Evolutionary conservation across 345 rosid species (phyloP).

Genomic region (Rubroshorea leprosula): DNA sequence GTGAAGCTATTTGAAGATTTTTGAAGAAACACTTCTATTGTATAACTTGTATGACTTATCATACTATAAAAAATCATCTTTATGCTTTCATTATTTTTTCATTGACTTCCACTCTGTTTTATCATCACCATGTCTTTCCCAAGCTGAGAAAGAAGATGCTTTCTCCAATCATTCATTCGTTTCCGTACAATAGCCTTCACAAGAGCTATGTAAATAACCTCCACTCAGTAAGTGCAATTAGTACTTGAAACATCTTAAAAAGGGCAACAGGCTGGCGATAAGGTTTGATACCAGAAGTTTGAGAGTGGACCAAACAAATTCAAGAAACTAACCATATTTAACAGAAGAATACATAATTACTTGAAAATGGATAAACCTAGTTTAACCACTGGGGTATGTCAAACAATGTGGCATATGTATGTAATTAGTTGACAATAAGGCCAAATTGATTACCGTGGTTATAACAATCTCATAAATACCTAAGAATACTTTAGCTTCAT

Average conservation of each 20-base stretch:
- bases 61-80: too few relatives aligned
- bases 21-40: too few relatives aligned
- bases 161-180: slow-evolving; percentile 96
- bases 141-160: slow-evolving; percentile 74
- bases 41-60: too few relatives aligned
- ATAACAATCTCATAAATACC: not conserved
- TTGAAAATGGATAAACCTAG: not conserved
- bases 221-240: slow-evolving; percentile 16
- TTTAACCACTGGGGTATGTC: not conserved
- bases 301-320: not conserved
- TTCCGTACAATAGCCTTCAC: slow-evolving; percentile 97
- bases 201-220: slow-evolving; percentile 98
- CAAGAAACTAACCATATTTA: not conserved
- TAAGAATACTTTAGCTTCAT: not conserved
- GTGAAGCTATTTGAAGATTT: too few relatives aligned
- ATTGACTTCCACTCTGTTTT: too few relatives aligned
- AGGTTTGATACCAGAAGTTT: not conserved
- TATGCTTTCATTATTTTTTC: too few relatives aligned
- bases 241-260: slow-evolving; percentile 4
- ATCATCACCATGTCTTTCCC: slow-evolving; percentile 77
- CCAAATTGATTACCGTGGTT: not conserved
- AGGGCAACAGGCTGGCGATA: not conserved
- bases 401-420: not conserved
- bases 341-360: not conserved
- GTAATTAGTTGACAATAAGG: not conserved